Conservation (phyloP, 1,139 yeast species). For the Lodderomyces pseudojiufengensis region DNA sequence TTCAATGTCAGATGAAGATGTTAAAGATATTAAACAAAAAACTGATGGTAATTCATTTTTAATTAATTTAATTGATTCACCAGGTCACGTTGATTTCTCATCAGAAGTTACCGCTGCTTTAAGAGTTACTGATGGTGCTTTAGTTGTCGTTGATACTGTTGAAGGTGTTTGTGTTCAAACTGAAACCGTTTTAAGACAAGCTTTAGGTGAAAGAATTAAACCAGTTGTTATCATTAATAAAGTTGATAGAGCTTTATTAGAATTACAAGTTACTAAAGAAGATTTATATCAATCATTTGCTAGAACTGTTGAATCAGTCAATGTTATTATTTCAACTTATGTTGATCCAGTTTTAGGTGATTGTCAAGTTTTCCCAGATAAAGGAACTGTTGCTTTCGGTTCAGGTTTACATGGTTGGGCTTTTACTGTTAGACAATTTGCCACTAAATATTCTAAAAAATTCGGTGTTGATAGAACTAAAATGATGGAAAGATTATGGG, state of each 20-base stretch:
- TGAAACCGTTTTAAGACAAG: constrained; percentile 99
- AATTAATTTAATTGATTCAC: constrained; percentile 98
- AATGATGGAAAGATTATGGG: constrained; percentile 99
- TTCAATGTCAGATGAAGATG: constrained; percentile 85
- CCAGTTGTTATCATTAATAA: constrained; percentile 98
- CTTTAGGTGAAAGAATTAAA: constrained; percentile 99
- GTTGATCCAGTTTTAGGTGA: constrained; percentile 90
- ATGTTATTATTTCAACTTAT: constrained; percentile 96
- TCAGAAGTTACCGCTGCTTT: constrained; percentile 99
- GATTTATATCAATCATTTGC: constrained; percentile 97
- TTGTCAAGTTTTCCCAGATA: constrained; percentile 97
- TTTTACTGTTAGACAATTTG: constrained; percentile 99
- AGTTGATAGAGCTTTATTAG: constrained; percentile 99
- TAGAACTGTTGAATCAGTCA: constrained; percentile 98
- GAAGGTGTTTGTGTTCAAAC: constrained; percentile 99
- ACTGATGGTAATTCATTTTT: constrained; percentile 92
- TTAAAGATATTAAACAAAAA: constrained; percentile 93
- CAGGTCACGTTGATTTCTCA: constrained; percentile 99
- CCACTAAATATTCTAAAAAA: constrained; percentile 97
- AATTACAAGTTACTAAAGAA: constrained; percentile 98
- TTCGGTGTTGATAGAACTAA: constrained; percentile 97
- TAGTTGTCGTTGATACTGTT: constrained; percentile 98
- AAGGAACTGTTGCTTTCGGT: constrained; percentile 99
- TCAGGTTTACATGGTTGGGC: constrained; percentile 99
- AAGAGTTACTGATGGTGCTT: constrained; percentile 99